These are phyloP conservation scores for Peziza echinospora DNA, from an alignment of 495 filamentous ascomycete species.

Conservation along the genomic window DNA sequence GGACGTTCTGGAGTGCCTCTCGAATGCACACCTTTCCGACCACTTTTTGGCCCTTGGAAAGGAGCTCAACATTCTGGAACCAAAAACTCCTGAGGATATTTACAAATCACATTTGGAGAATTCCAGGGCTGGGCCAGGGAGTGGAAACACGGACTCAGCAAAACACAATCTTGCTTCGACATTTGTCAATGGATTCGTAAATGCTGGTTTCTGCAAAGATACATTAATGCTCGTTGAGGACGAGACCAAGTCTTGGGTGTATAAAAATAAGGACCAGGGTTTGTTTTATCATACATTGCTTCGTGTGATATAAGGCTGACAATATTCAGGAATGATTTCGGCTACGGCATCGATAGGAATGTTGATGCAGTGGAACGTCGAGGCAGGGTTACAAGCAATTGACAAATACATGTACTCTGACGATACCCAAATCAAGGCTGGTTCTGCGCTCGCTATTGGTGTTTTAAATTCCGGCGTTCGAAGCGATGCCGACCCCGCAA, in stretches of 20 bases:
- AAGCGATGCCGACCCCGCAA: slow-evolving; percentile 62
- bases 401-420: slow-evolving; percentile 71
- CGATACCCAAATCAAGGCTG: slow-evolving; percentile 76
- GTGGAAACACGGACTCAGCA: slow-evolving; percentile 74
- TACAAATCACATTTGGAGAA: slow-evolving; percentile 98
- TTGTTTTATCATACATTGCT: background rate
- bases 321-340: slow-evolving; percentile 45
- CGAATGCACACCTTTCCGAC: slow-evolving; percentile 67
- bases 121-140: slow-evolving; percentile 53
- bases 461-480: slow-evolving; percentile 84
- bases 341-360: slow-evolving; percentile 84
- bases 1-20: slow-evolving; percentile 58
- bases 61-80: slow-evolving; percentile 89
- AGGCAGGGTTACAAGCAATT: slow-evolving; percentile 69
- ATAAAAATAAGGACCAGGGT: slow-evolving; percentile 96
- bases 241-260: slow-evolving; percentile 81
- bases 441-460: slow-evolving; percentile 70
- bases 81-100: slow-evolving; percentile 93
- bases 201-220: slow-evolving; percentile 84
- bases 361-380: slow-evolving; percentile 76
- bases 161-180: slow-evolving; percentile 86
- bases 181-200: slow-evolving; percentile 92
- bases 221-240: slow-evolving; percentile 83
- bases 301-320: background rate
- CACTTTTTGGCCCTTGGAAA: slow-evolving; percentile 88